Evolutionary conservation across 2,329 filamentous ascomycete genomes (phyloP).

Genomic region (Metarhizium humberi): DNA sequence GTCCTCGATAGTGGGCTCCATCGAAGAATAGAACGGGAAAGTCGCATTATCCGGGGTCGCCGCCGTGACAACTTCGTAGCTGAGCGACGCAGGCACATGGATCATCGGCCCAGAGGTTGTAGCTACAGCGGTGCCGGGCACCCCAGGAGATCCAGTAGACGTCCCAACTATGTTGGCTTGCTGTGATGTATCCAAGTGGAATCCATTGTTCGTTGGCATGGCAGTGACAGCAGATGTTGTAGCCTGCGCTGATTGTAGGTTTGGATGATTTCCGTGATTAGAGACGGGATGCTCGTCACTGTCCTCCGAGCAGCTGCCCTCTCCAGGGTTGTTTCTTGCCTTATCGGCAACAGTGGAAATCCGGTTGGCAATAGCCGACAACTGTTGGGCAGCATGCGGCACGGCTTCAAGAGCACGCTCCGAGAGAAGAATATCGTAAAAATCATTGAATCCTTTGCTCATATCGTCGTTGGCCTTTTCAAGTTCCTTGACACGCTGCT

Average conservation of each 20-base stretch:
- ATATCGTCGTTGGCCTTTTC: conserved; percentile 63
- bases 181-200: not conserved
- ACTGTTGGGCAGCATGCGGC: conserved; percentile 46
- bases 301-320: conserved; percentile 3
- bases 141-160: not conserved
- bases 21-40: conserved; percentile 33
- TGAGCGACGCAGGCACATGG: conserved; percentile 11
- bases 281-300: not conserved
- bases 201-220: not conserved
- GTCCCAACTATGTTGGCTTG: not conserved
- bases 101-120: conserved; percentile 1
- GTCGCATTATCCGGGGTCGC: conserved; percentile 44
- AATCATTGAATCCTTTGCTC: conserved; percentile 58
- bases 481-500: conserved; percentile 61
- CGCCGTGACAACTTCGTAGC: conserved; percentile 41
- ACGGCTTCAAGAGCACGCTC: conserved; percentile 48
- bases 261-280: not conserved
- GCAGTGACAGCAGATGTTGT: not conserved
- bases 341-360: conserved; percentile 45
- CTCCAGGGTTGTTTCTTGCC: conserved; percentile 24
- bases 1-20: conserved; percentile 9
- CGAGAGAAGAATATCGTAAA: conserved; percentile 52
- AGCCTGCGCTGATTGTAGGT: not conserved
- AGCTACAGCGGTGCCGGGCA: not conserved
- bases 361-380: conserved; percentile 47